A percentile compares a stretch with the other conserved stretches of the same genome.
These are phyloP conservation scores for Parietaria judaica DNA, from an alignment of 306 rosid species.

Conservation along the genomic window DNA sequence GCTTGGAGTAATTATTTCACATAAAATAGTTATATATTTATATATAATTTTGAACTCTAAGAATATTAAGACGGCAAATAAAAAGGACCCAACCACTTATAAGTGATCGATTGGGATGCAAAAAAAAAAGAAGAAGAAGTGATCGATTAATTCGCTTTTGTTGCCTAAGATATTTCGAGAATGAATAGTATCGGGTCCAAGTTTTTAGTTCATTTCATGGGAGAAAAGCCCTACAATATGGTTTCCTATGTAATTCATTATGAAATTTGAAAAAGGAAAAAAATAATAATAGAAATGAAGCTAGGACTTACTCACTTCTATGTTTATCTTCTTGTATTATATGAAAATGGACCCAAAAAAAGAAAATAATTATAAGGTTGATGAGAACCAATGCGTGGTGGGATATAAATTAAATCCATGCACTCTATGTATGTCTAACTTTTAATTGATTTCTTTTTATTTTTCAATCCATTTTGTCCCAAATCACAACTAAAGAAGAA, in stretches of 20 bases:
- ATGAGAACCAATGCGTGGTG: neutral
- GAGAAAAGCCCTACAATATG: neutral
- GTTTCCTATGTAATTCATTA: neutral
- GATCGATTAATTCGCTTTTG: no score
- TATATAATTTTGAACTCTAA: no score
- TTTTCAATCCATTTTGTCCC: conserved; percentile 15
- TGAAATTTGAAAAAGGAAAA: neutral
- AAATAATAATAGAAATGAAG: neutral
- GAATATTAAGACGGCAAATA: no score
- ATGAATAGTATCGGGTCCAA: neutral
- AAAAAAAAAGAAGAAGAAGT: no score
- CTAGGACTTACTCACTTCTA: neutral
- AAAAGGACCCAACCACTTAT: no score
- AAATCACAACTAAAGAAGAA: conserved; percentile 19
- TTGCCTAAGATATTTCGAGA: neutral
- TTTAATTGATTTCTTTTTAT: neutral
- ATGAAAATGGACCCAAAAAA: neutral
- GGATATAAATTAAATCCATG: neutral
- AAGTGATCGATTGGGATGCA: no score
- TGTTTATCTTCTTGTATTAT: no score
- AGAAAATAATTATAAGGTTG: neutral
- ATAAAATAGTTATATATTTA: no score
- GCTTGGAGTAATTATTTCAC: no score
- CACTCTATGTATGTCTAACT: no score
- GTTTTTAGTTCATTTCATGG: neutral